Base-by-base conservation (phyloP, 2,329 filamentous ascomycete species). In the Sporothrix mexicana region DNA sequence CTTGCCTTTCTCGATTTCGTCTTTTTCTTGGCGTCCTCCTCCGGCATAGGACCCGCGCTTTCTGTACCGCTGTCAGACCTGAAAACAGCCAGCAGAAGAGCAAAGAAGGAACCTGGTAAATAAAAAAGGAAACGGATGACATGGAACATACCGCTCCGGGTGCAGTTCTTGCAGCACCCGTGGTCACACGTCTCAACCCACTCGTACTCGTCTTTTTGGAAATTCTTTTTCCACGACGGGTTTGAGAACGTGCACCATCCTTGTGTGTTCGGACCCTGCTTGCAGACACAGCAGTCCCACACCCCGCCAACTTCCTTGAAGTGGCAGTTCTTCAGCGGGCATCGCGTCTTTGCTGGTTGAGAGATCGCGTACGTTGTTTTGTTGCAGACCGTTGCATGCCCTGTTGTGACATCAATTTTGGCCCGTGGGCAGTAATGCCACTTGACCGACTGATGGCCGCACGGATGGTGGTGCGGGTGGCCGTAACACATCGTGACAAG, bases 261-360 rank as follows among this genome's bases (percentile, higher is more conserved):
- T 73, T 82, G 80, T 1, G 79, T 83, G 76, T 89, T 88, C 20
- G 86, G 84, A 0, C 85, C 85, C 53, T 85, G 81, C 2, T 83
- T 80, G 76, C 87, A 89, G 47, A 81, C 77, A 78, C 87, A 89
- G 75, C 87, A 89, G n/a, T 80, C 83, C 87, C 87, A 88, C 43
- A 79, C 82, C 20, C 85, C 83, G 53, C 83, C 85, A 49, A 86
- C 82, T 66, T 82, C 81, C 72, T 83, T 83, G 78, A 85, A 88
- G 75, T 84, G 81, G 77, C 87, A 89, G 76, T 85, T 84, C 74
- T 83, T 80, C 23, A 88, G 79, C 13, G 85, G 85, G 69, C 87
- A 88, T 55, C 82, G 81, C 1, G 80, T 75, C 51, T 80, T 83
- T 73, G 82, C 82, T 51, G 82, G 79, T 76, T 87, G 85, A 2